Evolutionary conservation across 805 yeast genomes (phyloP), one percentile per base, ranked within the genome.

Genomic region (Kuraishia piskuri): DNA sequence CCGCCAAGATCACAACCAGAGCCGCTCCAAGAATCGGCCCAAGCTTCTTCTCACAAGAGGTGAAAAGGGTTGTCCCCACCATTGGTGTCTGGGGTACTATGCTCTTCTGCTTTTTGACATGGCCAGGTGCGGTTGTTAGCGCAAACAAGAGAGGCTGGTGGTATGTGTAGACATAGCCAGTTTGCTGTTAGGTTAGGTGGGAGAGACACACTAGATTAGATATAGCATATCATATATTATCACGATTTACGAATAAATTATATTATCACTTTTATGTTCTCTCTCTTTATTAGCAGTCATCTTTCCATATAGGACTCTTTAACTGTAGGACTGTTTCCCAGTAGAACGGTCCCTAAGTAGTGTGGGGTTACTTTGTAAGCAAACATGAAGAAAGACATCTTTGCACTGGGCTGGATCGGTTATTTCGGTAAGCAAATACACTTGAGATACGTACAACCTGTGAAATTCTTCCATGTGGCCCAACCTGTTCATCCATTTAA

Each of bases 21-120:
- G 23, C 49, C 22, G 53, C 57, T 22, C 52, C 53, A 25, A 64
- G 71, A 59, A 48, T 68, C 20, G 72, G 72, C 19, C 72, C 73
- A 55, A 59, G 66, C 60, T 68, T 71, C 48, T 49, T 56, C 20
- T 25, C 61, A 47, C 53, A 37, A 3, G 63, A 61, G 51, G 53
- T 63, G 36, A 64, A 61, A 26, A 53, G 56, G 44, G 68, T 64
- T 48, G 59, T 61, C 48, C 63, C 63, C 26, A 61, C 53, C 40
- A 47, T 69, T 22, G 65, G 57, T 6, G 45, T 49, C 2, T 70
- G 73, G 72, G 68, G 63, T 22, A 53, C 49, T 8, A 19, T 48
- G 2, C 48, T 67, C 50, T 49, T 57, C 22, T 56, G 55, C 8
- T 69, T 68, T 61, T 53, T 66, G 4, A 22, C 56, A 2, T 70